Evolutionary conservation across 2,329 filamentous ascomycete species (phyloP).

Genomic region (Boeremia lycopersici): DNA sequence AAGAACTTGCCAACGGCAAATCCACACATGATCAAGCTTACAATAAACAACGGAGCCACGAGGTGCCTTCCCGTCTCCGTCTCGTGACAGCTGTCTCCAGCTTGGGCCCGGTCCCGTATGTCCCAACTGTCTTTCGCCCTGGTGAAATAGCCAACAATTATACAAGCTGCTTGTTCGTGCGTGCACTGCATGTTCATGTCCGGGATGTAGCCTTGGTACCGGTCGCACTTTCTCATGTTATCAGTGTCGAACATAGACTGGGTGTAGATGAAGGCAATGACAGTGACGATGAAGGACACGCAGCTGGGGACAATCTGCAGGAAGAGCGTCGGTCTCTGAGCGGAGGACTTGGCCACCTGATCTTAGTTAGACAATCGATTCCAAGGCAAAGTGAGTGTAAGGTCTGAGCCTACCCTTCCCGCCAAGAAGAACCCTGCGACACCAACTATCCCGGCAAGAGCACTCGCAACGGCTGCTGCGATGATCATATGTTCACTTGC

Average conservation of each 20-base stretch:
- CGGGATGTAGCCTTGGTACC: slow-evolving; percentile 7
- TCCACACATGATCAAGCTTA: slow-evolving; percentile 1
- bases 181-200: slow-evolving; percentile 3
- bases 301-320: background rate
- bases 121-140: background rate
- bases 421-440: background rate
- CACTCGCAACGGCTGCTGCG: slow-evolving; percentile 1
- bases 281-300: background rate
- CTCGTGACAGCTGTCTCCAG: background rate
- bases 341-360: background rate
- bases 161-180: slow-evolving; percentile 9
- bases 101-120: background rate
- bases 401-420: background rate
- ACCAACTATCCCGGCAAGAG: background rate
- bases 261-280: slow-evolving; percentile 6
- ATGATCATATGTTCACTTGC: slow-evolving; percentile 6
- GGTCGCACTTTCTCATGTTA: slow-evolving; percentile 4
- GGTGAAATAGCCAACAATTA: slow-evolving; percentile 1
- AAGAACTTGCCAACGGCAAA: background rate
- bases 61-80: background rate
- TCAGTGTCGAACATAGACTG: slow-evolving; percentile 5
- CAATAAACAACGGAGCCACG: background rate
- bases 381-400: background rate
- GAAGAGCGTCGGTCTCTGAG: background rate
- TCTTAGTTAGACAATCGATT: background rate